Conservation (phyloP, 1,284 basidiomycete species). For the Sanguinoderma infundibulare region DNA sequence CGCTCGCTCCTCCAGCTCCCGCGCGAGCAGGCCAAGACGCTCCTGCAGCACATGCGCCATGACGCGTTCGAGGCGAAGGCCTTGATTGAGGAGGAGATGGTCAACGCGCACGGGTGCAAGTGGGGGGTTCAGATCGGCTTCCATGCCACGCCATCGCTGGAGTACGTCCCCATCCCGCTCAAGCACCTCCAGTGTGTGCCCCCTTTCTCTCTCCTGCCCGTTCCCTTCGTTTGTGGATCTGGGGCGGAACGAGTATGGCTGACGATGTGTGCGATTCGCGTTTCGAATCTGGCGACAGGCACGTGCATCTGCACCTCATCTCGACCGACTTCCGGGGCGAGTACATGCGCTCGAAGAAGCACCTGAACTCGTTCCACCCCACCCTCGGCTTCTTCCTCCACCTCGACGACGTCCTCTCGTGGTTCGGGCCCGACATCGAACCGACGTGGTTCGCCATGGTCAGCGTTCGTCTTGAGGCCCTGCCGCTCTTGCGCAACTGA, state of each 20-base stretch:
- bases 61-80: constrained; percentile 60
- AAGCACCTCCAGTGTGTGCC: constrained; percentile 21
- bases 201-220: not conserved
- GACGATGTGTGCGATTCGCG: not conserved
- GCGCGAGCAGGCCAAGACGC: constrained; percentile 52
- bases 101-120: constrained; percentile 72
- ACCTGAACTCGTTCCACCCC: constrained; percentile 95
- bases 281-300: constrained; percentile 48
- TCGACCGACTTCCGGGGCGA: constrained; percentile 82
- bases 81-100: constrained; percentile 85
- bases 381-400: constrained; percentile 86
- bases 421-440: constrained; percentile 72
- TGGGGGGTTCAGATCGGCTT: constrained; percentile 89
- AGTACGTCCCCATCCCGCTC: constrained; percentile 48
- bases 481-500: no score
- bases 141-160: constrained; percentile 83
- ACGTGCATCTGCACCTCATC: constrained; percentile 87
- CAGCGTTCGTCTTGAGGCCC: no score
- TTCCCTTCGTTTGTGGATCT: not conserved
- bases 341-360: constrained; percentile 88
- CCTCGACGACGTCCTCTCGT: constrained; percentile 74
- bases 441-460: constrained; percentile 58
- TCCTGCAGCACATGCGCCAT: constrained; percentile 58
- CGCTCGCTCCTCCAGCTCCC: constrained; percentile 63
- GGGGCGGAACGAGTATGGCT: not conserved